These are phyloP conservation scores for Primulina eburnea DNA, from an alignment of 257 asterid genomes.

Conservation along the genomic window DNA sequence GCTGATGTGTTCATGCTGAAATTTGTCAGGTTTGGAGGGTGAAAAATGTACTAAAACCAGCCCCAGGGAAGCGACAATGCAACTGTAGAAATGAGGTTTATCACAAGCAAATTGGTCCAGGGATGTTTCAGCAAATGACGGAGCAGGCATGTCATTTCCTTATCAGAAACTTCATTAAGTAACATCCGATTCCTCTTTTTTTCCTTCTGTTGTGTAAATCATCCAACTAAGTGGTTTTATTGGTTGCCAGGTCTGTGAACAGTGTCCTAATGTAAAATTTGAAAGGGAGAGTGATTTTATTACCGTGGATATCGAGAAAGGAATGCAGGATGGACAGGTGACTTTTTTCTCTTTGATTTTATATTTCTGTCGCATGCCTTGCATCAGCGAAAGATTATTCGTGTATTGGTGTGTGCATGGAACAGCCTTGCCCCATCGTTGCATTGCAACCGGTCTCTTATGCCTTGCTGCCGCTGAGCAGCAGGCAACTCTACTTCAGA, in stretches of 20 bases:
- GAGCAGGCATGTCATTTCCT: constrained; percentile 61
- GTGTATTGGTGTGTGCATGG: no score
- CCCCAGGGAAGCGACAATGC: constrained; percentile 94
- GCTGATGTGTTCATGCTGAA: constrained; percentile 5
- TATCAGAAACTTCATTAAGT: background rate
- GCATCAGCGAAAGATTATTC: no score
- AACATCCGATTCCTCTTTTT: constrained; percentile 12
- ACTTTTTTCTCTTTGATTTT: constrained; percentile 6
- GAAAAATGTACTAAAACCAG: constrained; percentile 76
- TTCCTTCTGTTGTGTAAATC: background rate
- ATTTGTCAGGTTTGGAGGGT: constrained; percentile 88
- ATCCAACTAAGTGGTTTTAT: background rate
- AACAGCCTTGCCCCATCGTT: no score
- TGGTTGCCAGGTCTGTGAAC: constrained; percentile 76
- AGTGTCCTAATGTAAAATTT: constrained; percentile 90
- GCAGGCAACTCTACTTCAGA: no score
- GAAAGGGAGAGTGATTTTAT: constrained; percentile 87
- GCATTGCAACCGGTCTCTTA: no score
- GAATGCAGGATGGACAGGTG: constrained; percentile 97
- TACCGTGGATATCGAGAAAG: constrained; percentile 96
- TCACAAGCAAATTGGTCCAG: constrained; percentile 98
- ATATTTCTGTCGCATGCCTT: no score
- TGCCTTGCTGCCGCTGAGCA: no score
- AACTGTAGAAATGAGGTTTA: constrained; percentile 96
- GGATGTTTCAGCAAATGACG: constrained; percentile 99